These are phyloP conservation scores for Hevea brasiliensis DNA, from an alignment of 345 rosid genomes.

Conservation along the genomic window DNA sequence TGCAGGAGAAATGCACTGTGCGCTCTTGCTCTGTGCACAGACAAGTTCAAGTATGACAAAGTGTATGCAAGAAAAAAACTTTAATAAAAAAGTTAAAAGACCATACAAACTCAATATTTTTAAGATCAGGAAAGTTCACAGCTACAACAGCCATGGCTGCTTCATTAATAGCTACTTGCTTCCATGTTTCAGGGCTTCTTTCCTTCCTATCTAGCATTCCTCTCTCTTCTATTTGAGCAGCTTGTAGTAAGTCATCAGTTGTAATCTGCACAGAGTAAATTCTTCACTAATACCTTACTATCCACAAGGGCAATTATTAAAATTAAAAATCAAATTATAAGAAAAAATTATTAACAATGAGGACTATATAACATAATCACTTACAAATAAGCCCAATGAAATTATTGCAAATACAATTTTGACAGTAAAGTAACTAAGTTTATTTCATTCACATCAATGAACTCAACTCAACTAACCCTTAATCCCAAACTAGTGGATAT, in stretches of 20 bases:
- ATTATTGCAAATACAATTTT: background rate
- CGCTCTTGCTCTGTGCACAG: too few species aligned
- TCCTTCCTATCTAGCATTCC: slow-evolving; percentile 89
- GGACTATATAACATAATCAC: background rate
- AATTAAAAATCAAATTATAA: background rate
- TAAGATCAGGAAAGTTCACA: slow-evolving; percentile 88
- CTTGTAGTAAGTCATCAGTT: slow-evolving; percentile 91
- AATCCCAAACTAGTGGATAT: background rate
- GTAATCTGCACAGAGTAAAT: slow-evolving; percentile 59
- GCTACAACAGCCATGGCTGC: slow-evolving; percentile 96
- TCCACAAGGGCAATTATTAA: background rate
- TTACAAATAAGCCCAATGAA: background rate
- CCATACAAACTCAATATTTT: slow-evolving; percentile 81
- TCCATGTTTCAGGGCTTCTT: slow-evolving; percentile 75
- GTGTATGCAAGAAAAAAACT: background rate
- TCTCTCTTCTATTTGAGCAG: slow-evolving; percentile 95
- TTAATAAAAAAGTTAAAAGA: slow-evolving; percentile 17
- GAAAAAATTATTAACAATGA: background rate
- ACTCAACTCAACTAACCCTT: background rate
- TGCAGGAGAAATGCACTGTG: background rate
- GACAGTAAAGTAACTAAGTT: background rate
- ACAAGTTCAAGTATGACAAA: background rate
- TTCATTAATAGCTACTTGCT: slow-evolving; percentile 86
- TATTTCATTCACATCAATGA: background rate
- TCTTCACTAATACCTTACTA: background rate